These are phyloP conservation scores for Cystobasidiaceae sp. DNA, from an alignment of 1,284 basidiomycete species.

Conservation along the genomic window DNA sequence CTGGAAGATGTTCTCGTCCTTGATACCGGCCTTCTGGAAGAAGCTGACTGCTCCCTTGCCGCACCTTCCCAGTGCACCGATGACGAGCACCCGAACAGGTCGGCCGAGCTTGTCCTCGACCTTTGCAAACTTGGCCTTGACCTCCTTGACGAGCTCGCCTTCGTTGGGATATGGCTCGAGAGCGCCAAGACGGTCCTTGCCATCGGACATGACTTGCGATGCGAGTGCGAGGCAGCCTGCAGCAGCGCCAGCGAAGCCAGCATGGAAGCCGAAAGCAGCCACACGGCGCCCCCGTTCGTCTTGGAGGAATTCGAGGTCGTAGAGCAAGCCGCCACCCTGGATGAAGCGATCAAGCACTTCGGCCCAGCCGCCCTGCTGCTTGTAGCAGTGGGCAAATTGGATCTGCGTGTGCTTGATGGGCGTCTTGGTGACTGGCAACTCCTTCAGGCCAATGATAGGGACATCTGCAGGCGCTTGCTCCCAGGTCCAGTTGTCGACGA, in stretches of 20 bases:
- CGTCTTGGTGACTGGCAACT: slow-evolving; percentile 73
- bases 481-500: slow-evolving; percentile 89
- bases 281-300: slow-evolving; percentile 81
- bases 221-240: slow-evolving; percentile 82
- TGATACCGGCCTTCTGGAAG: slow-evolving; percentile 85
- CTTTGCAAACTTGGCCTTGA: slow-evolving; percentile 52
- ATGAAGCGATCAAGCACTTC: slow-evolving; percentile 82
- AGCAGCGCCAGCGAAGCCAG: slow-evolving; percentile 95
- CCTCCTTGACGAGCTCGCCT: slow-evolving; percentile 67
- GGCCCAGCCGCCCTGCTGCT: slow-evolving; percentile 90
- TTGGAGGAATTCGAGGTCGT: slow-evolving; percentile 94
- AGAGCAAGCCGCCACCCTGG: slow-evolving; percentile 74
- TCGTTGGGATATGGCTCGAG: slow-evolving; percentile 80
- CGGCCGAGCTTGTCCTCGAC: slow-evolving; percentile 59
- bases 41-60: slow-evolving; percentile 94
- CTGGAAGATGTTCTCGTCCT: slow-evolving; percentile 88
- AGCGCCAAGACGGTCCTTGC: slow-evolving; percentile 56
- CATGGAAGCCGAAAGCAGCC: slow-evolving; percentile 98
- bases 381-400: slow-evolving; percentile 99
- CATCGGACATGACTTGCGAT: slow-evolving; percentile 57
- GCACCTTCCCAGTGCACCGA: slow-evolving; percentile 92
- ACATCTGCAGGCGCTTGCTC: slow-evolving; percentile 65
- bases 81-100: slow-evolving; percentile 82
- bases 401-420: slow-evolving; percentile 91
- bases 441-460: slow-evolving; percentile 94